Evolutionary conservation across 192 early-diverging fungal genomes (phyloP), one percentile per base, ranked within the genome.

Genomic region (Geosiphon pyriformis): DNA sequence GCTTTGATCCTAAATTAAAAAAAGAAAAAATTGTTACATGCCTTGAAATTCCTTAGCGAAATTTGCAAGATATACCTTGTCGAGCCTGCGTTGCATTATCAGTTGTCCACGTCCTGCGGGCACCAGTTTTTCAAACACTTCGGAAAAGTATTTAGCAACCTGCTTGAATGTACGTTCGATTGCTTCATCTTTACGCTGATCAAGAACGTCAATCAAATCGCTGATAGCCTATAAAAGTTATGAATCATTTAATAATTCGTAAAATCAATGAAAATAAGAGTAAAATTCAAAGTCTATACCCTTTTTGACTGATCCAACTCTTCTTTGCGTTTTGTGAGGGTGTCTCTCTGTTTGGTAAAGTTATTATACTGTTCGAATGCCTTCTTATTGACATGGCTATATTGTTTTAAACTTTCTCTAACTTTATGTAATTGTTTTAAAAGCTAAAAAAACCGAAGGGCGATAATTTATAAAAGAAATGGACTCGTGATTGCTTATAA

Each of bases 281-380:
- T 25, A 61, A 37, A 15, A 30, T 26, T 23, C 50, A 52, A 48
- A 32, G 26, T 48, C 51, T 32, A 29, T 65, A 87, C 84, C 65
- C 74, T 74, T 7, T 84, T 82, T 25, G 94, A 92, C 55, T 84
- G 83, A 74, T 97, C 93, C 50, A 97, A 76, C 76, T 99, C 96
- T 22, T 81, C 79, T 71, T 93, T 96, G 51, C 95, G 82, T 67
- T 89, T 77, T 33, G 82, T 81, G 31, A 99, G 85, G 35, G 83
- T 73, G 54, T 94, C 93, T 15, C 88, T 83, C 68, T 97, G 95
- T 65, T 90, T 88, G 1, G 92, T 94, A 73, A 97, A 99, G 69
- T 91, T 93, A 68, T 76, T 85, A 70, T 92, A 97, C 78, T 99
- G 96, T 80, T 99, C 96, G 77, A 94, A 94, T 0, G 96, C 96